A percentile compares a stretch with the other conserved stretches of the same genome.
Conservation (phyloP, 495 filamentous ascomycete genomes). For the Aspergillus olivimuriae region DNA sequence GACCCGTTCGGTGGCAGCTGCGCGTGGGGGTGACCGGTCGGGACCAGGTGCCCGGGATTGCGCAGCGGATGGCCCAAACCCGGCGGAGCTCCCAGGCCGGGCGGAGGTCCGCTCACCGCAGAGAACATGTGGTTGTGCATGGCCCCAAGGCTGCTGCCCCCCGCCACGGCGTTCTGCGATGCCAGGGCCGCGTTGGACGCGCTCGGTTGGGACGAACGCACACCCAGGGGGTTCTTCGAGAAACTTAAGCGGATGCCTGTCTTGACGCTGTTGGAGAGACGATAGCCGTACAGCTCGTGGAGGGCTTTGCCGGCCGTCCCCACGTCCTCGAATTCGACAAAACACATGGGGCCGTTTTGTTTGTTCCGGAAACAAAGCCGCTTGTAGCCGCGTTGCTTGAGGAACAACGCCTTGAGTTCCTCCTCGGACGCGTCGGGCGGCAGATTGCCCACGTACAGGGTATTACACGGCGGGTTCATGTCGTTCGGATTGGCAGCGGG, state of each 20-base stretch:
- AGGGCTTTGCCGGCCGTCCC: slow-evolving; percentile 89
- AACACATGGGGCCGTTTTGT: slow-evolving; percentile 97
- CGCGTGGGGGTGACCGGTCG: slow-evolving; percentile 26
- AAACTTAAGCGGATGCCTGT: slow-evolving; percentile 97
- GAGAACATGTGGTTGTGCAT: slow-evolving; percentile 58
- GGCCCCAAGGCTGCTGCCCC: slow-evolving; percentile 47
- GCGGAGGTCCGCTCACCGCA: slow-evolving; percentile 67
- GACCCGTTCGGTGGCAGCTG: slow-evolving; percentile 30
- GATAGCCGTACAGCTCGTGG: slow-evolving; percentile 84
- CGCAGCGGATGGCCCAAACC: slow-evolving; percentile 47
- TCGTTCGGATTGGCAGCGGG: slow-evolving; percentile 93
- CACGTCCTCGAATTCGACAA: slow-evolving; percentile 96
- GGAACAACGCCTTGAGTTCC: slow-evolving; percentile 91
- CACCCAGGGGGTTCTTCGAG: slow-evolving; percentile 95
- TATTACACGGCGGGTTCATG: slow-evolving; percentile 97
- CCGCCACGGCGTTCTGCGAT: slow-evolving; percentile 41
- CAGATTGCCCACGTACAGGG: slow-evolving; percentile 93
- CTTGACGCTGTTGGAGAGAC: slow-evolving; percentile 87
- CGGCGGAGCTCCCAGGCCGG: slow-evolving; percentile 68
- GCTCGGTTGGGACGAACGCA: slow-evolving; percentile 68
- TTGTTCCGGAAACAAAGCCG: slow-evolving; percentile 96
- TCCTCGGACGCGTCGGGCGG: slow-evolving; percentile 93
- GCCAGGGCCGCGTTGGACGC: slow-evolving; percentile 45
- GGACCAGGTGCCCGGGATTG: slow-evolving; percentile 29
- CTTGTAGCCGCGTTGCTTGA: slow-evolving; percentile 92